Conservation (phyloP, 2,329 filamentous ascomycete genomes). For the Remersonia thermophila region DNA sequence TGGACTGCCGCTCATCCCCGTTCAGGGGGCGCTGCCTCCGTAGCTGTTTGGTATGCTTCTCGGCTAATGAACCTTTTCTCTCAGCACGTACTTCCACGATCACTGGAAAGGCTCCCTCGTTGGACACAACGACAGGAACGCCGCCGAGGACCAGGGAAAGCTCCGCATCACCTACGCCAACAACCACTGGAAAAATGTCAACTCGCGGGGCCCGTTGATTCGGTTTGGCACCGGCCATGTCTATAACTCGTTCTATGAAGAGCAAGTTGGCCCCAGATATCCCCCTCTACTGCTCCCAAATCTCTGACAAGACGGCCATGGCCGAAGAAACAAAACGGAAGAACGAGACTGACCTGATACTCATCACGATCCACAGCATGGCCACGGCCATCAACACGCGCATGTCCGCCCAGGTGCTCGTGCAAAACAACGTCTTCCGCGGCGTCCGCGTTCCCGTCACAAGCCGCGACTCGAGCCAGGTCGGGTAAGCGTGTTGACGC, state of each 20-base stretch:
- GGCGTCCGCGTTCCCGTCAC: constrained; percentile 26
- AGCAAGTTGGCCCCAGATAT: constrained; percentile 2
- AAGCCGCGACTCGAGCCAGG: constrained; percentile 28
- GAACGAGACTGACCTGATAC: too few relatives aligned
- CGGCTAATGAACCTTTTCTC: too few relatives aligned
- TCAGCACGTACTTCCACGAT: constrained; percentile 29
- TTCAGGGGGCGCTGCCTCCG: too few relatives aligned
- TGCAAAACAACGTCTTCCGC: constrained; percentile 42
- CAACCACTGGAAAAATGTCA: constrained; percentile 54
- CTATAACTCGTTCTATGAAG: constrained; percentile 21
- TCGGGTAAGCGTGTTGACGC: too few relatives aligned
- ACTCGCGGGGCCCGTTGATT: constrained; percentile 49
- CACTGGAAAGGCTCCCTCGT: constrained; percentile 43
- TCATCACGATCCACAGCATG: too few relatives aligned
- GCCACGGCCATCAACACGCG: constrained; percentile 43
- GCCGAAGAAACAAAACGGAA: too few relatives aligned
- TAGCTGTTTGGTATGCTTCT: too few relatives aligned
- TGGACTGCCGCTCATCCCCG: too few relatives aligned
- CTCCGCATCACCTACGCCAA: constrained; percentile 53
- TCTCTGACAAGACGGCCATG: too few relatives aligned
- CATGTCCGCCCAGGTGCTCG: constrained; percentile 43
- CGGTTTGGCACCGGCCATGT: constrained; percentile 55
- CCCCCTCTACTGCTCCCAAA: not conserved
- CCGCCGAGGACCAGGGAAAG: constrained; percentile 45
- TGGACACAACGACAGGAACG: constrained; percentile 48